These are phyloP conservation scores for Verbascum thapsus DNA, from an alignment of 257 asterid species.

Conservation along the genomic window DNA sequence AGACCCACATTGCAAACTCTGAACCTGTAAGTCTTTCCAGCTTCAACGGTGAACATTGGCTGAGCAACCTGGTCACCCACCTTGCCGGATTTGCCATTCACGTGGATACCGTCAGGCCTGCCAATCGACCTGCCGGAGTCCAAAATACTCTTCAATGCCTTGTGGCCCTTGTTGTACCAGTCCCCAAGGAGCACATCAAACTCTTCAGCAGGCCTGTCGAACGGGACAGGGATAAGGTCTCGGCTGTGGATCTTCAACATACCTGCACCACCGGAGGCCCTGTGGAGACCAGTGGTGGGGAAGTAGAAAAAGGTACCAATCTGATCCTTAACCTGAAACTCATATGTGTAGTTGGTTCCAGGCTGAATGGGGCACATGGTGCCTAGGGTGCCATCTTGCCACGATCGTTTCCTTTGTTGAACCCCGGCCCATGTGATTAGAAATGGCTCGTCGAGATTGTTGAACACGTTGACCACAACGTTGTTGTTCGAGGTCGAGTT, in stretches of 20 bases:
- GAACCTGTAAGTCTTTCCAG: constrained; percentile 55
- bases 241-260: constrained; percentile 57
- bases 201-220: constrained; percentile 43
- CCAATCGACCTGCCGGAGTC: constrained; percentile 50
- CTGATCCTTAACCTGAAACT: constrained; percentile 62
- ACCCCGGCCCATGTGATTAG: constrained; percentile 56
- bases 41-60: constrained; percentile 47
- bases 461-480: constrained; percentile 53
- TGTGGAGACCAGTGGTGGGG: constrained; percentile 54
- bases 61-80: constrained; percentile 37
- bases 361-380: constrained; percentile 68
- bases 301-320: constrained; percentile 54
- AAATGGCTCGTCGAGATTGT: constrained; percentile 56
- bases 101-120: constrained; percentile 57
- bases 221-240: constrained; percentile 56
- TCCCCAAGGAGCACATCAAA: constrained; percentile 42
- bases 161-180: constrained; percentile 69
- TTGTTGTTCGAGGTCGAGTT: constrained; percentile 67
- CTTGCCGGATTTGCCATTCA: constrained; percentile 48
- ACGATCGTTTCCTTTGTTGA: constrained; percentile 58
- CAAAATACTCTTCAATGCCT: constrained; percentile 41
- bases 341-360: constrained; percentile 51
- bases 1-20: constrained; percentile 58
- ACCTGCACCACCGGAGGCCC: constrained; percentile 53
- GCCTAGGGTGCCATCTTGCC: constrained; percentile 61